A percentile compares a stretch with the other conserved stretches of the same genome.
phyloP scores from a whole-genome alignment of 805 yeast genomes.

The Kockiozyma suomiensis region DNA sequence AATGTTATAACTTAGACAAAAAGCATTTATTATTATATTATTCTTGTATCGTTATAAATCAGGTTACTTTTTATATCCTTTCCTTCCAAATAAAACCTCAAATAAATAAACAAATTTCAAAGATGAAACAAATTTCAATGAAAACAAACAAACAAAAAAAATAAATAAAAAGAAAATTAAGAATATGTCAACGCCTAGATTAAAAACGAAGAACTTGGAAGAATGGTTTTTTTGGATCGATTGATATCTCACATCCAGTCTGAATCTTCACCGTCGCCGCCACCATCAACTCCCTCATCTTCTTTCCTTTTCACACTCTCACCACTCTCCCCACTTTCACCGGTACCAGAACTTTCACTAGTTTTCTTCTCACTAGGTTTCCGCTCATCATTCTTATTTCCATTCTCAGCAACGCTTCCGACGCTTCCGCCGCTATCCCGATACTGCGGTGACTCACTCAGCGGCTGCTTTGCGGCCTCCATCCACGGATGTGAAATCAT shows the following conservation, averaged over 20 bases:
- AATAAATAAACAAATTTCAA: no score
- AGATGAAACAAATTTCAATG: no score
- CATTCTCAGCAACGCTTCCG: background rate
- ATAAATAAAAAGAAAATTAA: no score
- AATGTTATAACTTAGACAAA: no score
- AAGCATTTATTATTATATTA: background rate
- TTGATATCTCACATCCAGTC: background rate
- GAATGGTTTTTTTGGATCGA: no score
- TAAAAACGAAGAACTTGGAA: background rate
- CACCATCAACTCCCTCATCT: background rate
- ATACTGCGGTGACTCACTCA: constrained; percentile 10
- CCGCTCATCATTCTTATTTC: background rate
- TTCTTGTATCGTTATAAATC: background rate
- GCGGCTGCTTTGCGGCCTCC: constrained; percentile 14
- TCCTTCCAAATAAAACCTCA: no score
- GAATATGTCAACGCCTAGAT: background rate
- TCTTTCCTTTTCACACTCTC: background rate
- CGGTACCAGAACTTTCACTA: background rate
- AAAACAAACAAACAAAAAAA: background rate
- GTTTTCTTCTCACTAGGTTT: background rate
- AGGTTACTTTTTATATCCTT: background rate
- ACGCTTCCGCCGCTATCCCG: constrained; percentile 3
- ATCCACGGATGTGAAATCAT: constrained; percentile 32
- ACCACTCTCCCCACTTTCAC: background rate
- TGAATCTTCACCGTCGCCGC: background rate